Evolutionary conservation across 2,329 filamentous ascomycete species (phyloP).

Genomic region (Pseudocercospora fijiensis): DNA sequence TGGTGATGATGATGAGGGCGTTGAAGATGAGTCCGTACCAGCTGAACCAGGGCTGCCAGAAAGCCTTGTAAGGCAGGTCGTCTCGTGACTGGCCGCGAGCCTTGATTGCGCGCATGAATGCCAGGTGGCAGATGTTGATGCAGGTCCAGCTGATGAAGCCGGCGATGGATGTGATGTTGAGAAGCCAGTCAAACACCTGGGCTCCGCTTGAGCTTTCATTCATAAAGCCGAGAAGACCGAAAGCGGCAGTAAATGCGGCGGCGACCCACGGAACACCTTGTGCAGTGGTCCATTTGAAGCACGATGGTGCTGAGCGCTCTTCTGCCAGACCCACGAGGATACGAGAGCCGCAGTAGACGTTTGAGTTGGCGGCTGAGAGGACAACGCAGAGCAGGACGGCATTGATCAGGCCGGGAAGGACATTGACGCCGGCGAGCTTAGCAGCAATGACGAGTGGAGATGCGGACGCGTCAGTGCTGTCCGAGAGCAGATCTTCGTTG

Average conservation of each 20-base stretch:
- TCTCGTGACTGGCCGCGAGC: slow-evolving; percentile 68
- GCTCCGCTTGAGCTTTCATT: slow-evolving; percentile 68
- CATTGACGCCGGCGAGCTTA: slow-evolving; percentile 58
- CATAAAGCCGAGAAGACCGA: slow-evolving; percentile 71
- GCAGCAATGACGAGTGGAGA: slow-evolving; percentile 69
- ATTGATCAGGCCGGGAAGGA: slow-evolving; percentile 66
- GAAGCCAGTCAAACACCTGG: slow-evolving; percentile 71
- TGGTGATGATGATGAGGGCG: slow-evolving; percentile 70
- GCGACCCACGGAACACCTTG: slow-evolving; percentile 73
- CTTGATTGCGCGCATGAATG: slow-evolving; percentile 67
- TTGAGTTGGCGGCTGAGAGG: slow-evolving; percentile 67
- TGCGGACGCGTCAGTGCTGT: slow-evolving; percentile 47
- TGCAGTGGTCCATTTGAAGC: slow-evolving; percentile 59
- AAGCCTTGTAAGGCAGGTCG: slow-evolving; percentile 67
- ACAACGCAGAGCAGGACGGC: slow-evolving; percentile 68
- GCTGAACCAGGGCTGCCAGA: slow-evolving; percentile 69
- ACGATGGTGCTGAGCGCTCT: slow-evolving; percentile 53
- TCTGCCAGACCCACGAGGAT: slow-evolving; percentile 68
- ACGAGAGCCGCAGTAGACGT: slow-evolving; percentile 66
- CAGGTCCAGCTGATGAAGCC: slow-evolving; percentile 71
- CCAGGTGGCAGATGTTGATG: slow-evolving; percentile 69
- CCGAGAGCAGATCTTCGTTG: slow-evolving; percentile 41
- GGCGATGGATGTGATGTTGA: slow-evolving; percentile 69
- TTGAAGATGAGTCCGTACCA: slow-evolving; percentile 65
- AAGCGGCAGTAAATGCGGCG: slow-evolving; percentile 63